Evolutionary conservation across 176 grass and related monocot genomes (phyloP), one percentile per base, ranked within the genome.

Genomic region (Oryza glaberrima): DNA sequence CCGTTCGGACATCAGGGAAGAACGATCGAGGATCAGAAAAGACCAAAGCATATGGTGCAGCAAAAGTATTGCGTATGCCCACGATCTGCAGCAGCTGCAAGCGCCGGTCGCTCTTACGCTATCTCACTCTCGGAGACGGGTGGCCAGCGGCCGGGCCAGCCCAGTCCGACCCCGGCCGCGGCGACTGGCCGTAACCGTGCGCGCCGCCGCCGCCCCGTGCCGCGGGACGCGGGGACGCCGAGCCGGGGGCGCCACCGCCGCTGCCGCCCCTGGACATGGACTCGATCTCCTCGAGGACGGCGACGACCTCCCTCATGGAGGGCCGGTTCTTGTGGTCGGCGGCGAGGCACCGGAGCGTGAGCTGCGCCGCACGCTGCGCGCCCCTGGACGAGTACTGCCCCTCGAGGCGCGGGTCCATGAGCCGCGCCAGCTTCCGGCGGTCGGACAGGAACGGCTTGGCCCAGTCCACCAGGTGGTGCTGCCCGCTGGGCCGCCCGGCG

Each of bases 331-430:
- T 93, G 54, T 80, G 91, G 32, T 96, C 86, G 35, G 30, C 34
- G 44, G 80, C 86, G 71, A 93, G 79, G 77, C 94, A 96, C 9
- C 86, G 79, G 10, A 91, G 77, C 2, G 86, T 83, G 19, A 96
- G 87, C 82, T 96, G 86, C 4, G 88, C 94, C 17, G 91, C 84
- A 12, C 70, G 73, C 80, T 77, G 85, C 74, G 89, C 89, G 11
- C 68, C 91, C 77, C 83, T 76, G 4, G 91, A 93, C 20, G 94
- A 72, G 69, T 89, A 91, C 85, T 75, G 78, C 2, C 94, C 94
- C 79, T 89, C 79, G 19, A 96, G 76, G n/a, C 94, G 79, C 14
- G 94, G 94, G 81, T 96, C 94, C 61, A 96, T 71, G 22, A 96
- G 69, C 4, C 82, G 80, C 23, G 70, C 52, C 79, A 93, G 71